phyloP scores from a whole-genome alignment of 202 grass and related monocot genomes.

The Zizania palustris region DNA sequence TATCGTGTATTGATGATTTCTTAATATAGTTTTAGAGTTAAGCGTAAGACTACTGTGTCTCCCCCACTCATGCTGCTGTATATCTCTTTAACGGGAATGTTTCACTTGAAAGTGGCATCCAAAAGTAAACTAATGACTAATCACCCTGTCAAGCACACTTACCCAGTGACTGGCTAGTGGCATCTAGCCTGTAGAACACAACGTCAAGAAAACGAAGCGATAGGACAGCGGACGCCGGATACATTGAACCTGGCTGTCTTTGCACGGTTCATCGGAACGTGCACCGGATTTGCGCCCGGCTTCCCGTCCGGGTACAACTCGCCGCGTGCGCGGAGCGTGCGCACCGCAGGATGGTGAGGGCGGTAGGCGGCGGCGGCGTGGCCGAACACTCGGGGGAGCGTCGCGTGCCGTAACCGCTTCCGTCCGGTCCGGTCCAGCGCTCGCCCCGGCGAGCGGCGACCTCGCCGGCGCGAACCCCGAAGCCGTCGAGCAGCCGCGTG shows the following conservation, averaged over 20 bases:
- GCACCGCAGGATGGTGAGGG: not conserved
- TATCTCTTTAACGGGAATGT: too few relatives aligned
- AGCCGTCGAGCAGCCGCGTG: conserved; percentile 45
- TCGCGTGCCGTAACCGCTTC: conserved; percentile 21
- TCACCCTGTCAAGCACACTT: not conserved
- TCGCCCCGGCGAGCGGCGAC: too few relatives aligned
- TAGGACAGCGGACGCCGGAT: not conserved
- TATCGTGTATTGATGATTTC: too few relatives aligned
- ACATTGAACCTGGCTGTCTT: conserved; percentile 36
- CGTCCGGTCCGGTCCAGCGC: too few relatives aligned
- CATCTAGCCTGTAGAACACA: not conserved
- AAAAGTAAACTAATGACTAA: not conserved
- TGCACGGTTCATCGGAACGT: not conserved
- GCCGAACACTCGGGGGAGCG: conserved; percentile 24
- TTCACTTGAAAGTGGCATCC: too few relatives aligned
- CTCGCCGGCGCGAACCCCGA: not conserved
- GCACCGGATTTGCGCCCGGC: not conserved
- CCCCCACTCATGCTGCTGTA: too few relatives aligned
- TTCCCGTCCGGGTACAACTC: not conserved
- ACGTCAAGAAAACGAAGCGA: too few relatives aligned
- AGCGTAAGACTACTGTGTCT: too few relatives aligned
- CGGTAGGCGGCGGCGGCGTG: conserved; percentile 17
- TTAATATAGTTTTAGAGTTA: too few relatives aligned
- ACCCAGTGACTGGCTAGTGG: not conserved
- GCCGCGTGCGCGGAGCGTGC: not conserved